phyloP scores from a whole-genome alignment of 2,329 filamentous ascomycete genomes.

The Canariomyces notabilis region DNA sequence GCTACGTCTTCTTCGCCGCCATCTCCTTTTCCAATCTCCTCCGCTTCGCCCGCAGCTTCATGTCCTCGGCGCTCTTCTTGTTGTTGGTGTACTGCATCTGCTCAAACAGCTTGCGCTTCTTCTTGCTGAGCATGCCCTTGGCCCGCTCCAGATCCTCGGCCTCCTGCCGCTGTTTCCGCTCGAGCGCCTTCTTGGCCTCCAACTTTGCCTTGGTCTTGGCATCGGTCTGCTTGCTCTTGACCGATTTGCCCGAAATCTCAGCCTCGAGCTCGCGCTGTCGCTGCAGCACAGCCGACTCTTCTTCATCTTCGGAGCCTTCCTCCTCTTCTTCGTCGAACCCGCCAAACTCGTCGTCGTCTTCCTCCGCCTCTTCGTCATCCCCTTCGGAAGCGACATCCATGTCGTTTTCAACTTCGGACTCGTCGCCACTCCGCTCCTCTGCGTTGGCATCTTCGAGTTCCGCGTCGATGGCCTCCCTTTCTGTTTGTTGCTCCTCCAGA shows the following conservation, averaged over 20 bases:
- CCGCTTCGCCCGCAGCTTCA: slow-evolving; percentile 81
- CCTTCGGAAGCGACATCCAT: slow-evolving; percentile 40
- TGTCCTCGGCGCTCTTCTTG: slow-evolving; percentile 85
- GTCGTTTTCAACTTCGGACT: slow-evolving; percentile 34
- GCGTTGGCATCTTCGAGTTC: slow-evolving; percentile 52
- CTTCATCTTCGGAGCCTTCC: slow-evolving; percentile 42
- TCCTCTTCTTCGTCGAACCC: slow-evolving; percentile 43
- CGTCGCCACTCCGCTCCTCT: slow-evolving; percentile 42
- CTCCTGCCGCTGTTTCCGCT: slow-evolving; percentile 67
- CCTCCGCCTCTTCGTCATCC: slow-evolving; percentile 43
- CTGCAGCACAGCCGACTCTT: slow-evolving; percentile 51
- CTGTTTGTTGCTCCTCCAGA: slow-evolving; percentile 81
- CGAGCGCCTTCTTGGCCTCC: slow-evolving; percentile 63
- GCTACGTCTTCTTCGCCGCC: slow-evolving; percentile 32
- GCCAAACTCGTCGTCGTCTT: slow-evolving; percentile 36
- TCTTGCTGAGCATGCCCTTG: slow-evolving; percentile 97
- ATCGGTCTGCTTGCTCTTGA: slow-evolving; percentile 47
- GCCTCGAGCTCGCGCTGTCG: slow-evolving; percentile 91
- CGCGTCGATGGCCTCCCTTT: slow-evolving; percentile 73
- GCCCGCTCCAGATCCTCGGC: slow-evolving; percentile 85
- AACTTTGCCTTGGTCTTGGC: slow-evolving; percentile 60
- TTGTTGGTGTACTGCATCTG: slow-evolving; percentile 96
- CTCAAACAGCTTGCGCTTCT: slow-evolving; percentile 95
- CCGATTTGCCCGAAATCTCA: slow-evolving; percentile 68
- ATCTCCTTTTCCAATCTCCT: slow-evolving; percentile 75